Conservation (phyloP, 1,284 basidiomycete species). For the Marasmius sp. region DNA sequence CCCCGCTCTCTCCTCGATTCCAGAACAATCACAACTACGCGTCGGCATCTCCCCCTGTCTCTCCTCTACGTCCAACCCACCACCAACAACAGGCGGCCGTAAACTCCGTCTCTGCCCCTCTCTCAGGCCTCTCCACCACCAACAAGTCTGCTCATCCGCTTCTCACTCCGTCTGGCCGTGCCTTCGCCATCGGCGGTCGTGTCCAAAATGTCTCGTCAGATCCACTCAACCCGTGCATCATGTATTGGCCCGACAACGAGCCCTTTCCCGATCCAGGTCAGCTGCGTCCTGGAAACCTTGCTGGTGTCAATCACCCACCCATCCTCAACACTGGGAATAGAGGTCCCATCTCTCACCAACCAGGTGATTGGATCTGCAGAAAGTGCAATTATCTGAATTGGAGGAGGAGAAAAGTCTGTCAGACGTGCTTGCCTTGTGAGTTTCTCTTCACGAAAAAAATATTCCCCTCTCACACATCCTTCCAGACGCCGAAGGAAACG, state of each 20-base stretch:
- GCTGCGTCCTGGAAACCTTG: constrained; percentile 59
- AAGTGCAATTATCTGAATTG: constrained; percentile 86
- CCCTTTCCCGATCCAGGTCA: constrained; percentile 74
- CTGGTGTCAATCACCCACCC: constrained; percentile 68
- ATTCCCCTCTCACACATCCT: too few species aligned
- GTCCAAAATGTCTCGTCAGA: constrained; percentile 76
- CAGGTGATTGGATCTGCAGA: constrained; percentile 88
- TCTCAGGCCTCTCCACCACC: constrained; percentile 25
- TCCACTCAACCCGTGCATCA: constrained; percentile 67
- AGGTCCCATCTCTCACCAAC: constrained; percentile 80
- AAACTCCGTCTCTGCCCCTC: constrained; percentile 17
- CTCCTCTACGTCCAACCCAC: constrained; percentile 15
- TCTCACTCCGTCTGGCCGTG: constrained; percentile 75
- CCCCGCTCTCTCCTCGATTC: neutral
- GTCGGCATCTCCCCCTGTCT: constrained; percentile 19
- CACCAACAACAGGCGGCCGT: neutral
- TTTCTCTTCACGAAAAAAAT: too few species aligned
- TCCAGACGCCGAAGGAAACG: constrained; percentile 79
- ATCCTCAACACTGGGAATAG: constrained; percentile 88
- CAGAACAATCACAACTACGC: constrained; percentile 14
- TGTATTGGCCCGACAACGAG: constrained; percentile 88
- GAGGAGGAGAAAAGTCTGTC: constrained; percentile 84
- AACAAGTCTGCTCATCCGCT: constrained; percentile 49
- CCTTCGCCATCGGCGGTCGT: constrained; percentile 69
- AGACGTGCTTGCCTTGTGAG: constrained; percentile 83